Evolutionary conservation across 108 stramenopile genomes (phyloP).

Genomic region (Nitzschia palea): DNA sequence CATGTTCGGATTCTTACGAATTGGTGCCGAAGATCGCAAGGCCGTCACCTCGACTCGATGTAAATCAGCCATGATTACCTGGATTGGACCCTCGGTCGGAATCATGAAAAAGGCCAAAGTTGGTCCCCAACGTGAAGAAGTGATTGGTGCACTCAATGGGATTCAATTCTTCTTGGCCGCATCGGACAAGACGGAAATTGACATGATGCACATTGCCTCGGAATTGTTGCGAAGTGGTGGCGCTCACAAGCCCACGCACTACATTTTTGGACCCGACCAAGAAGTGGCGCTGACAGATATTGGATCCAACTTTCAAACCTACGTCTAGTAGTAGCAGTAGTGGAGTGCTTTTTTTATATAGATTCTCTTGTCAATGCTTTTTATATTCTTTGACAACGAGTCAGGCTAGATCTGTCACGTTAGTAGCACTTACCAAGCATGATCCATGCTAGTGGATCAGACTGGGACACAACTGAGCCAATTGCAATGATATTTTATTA

Average conservation of each 20-base stretch:
- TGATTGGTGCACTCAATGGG: slow-evolving; percentile 7
- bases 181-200: slow-evolving; percentile 7
- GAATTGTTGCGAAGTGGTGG: slow-evolving; percentile 22
- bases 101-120: slow-evolving; percentile 25
- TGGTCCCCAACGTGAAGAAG: slow-evolving; percentile 15
- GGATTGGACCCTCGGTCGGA: slow-evolving; percentile 11
- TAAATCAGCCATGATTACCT: slow-evolving; percentile 20
- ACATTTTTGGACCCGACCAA: slow-evolving; percentile 25
- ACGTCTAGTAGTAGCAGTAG: slow-evolving; percentile 17
- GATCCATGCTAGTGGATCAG: no score
- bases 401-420: no score
- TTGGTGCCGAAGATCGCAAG: slow-evolving; percentile 27
- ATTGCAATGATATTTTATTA: no score
- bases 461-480: no score
- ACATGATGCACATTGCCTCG: slow-evolving; percentile 21
- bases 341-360: no score
- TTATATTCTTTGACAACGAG: no score
- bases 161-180: slow-evolving; percentile 18
- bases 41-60: slow-evolving; percentile 13
- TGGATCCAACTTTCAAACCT: slow-evolving; percentile 16
- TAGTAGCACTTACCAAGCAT: no score
- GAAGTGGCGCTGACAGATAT: slow-evolving; percentile 18
- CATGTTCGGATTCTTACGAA: slow-evolving; percentile 8
- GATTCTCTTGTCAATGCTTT: no score
- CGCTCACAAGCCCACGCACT: slow-evolving; percentile 24